Evolutionary conservation across 441 rosid genomes (phyloP), one percentile per base, ranked within the genome.

Genomic region (Croton laevigatus): DNA sequence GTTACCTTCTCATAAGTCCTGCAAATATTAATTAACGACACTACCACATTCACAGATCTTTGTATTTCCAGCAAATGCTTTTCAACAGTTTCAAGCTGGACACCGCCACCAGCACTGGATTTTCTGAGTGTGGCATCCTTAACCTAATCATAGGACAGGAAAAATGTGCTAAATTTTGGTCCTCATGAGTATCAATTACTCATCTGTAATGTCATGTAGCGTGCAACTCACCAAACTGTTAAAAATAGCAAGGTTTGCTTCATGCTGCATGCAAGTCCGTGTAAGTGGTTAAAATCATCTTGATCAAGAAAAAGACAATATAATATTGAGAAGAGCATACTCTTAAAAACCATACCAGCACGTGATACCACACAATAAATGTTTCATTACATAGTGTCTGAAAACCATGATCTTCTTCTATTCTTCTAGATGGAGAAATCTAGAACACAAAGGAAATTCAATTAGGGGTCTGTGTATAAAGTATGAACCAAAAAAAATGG

Each of bases 1-100:
- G 54, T 82, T 80, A 89, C 98, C 93, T 86, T 92, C 65, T 88
- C 83, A 81, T 80, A 80, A 66, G 78, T 81, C 78, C 86, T 80
- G 84, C 93, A 88, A 74, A 89, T 75, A 80, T 81, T 86, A 70
- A 92, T 88, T 68, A 92, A 81, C 58, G 94, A 89, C 42, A 92
- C 98, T 68, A 85, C 80, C 54, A 86, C 93, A 72, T 81, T 81
- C 75, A 92, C 98, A 27, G 87, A 83, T 62, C 79, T 83, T 57
- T 81, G 87, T 71, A 83, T 72, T 69, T 78, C 73, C 72, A 72
- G 61, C 66, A 92, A 79, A 76, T 81, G 82, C 68, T 82, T 78
- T 81, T 80, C 71, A 63, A 81, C 79, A 66, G 74, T 61, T 82
- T 80, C 89, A 19, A 75, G 69, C 74, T 76, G 81, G 66, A 69